A percentile compares a stretch with the other conserved stretches of the same genome.
phyloP scores from a whole-genome alignment of 2,329 filamentous ascomycete species.

The Fusarium verrucosum region DNA sequence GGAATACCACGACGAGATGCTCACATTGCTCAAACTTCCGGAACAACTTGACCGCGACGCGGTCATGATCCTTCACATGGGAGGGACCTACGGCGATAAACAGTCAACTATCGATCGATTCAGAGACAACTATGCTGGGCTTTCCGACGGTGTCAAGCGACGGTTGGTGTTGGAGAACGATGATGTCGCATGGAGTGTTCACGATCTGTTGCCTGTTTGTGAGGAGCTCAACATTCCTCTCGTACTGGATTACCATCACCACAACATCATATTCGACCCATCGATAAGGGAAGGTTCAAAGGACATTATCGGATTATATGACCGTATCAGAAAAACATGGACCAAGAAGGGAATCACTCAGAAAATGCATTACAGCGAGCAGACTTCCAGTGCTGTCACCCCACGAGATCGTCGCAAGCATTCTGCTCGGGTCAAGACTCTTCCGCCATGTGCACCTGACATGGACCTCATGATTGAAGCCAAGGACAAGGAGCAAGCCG shows the following conservation, averaged over 20 bases:
- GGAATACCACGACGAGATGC: slow-evolving; percentile 87
- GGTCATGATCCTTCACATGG: slow-evolving; percentile 95
- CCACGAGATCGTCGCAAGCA: slow-evolving; percentile 84
- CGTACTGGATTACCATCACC: slow-evolving; percentile 92
- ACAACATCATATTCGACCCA: slow-evolving; percentile 90
- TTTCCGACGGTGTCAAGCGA: slow-evolving; percentile 77
- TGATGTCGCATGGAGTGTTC: slow-evolving; percentile 91
- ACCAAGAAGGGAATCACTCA: slow-evolving; percentile 83
- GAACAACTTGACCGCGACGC: slow-evolving; percentile 84
- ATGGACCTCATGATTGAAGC: slow-evolving; percentile 99
- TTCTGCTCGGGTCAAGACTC: slow-evolving; percentile 76
- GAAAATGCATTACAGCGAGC: slow-evolving; percentile 98
- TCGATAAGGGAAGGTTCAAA: slow-evolving; percentile 81
- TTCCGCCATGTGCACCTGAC: slow-evolving; percentile 82
- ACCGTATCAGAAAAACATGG: slow-evolving; percentile 86
- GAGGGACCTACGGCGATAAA: slow-evolving; percentile 90
- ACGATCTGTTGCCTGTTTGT: slow-evolving; percentile 88
- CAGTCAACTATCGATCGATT: slow-evolving; percentile 80
- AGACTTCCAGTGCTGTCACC: slow-evolving; percentile 70
- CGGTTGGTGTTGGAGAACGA: slow-evolving; percentile 93
- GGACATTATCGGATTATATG: slow-evolving; percentile 79
- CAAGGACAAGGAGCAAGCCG: slow-evolving; percentile 97
- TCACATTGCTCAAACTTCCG: slow-evolving; percentile 78
- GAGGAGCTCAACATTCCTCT: slow-evolving; percentile 94
- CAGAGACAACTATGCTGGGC: slow-evolving; percentile 72